Evolutionary conservation across 768 basidiomycete genomes (phyloP).

Genomic region (Leccinum sublutescens): DNA sequence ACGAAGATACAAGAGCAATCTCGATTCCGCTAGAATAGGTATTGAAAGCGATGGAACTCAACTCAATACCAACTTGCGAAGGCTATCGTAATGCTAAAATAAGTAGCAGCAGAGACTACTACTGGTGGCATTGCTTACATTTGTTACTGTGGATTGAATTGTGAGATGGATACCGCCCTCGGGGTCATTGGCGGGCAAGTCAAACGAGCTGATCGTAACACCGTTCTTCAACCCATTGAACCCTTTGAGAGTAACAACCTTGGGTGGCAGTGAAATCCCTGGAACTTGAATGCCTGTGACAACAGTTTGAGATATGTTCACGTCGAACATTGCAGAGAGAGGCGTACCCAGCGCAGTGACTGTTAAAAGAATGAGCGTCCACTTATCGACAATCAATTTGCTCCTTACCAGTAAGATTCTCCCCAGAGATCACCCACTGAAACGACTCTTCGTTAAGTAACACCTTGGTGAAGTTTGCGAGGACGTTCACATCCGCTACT

Average conservation of each 20-base stretch:
- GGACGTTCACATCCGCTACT: conserved; percentile 53
- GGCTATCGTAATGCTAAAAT: conserved; percentile 41
- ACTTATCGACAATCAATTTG: not conserved
- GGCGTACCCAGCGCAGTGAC: conserved; percentile 55
- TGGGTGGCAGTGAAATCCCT: conserved; percentile 52
- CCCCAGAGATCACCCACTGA: conserved; percentile 65
- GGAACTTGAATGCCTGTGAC: conserved; percentile 53
- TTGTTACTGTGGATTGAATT: conserved; percentile 55
- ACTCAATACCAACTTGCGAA: conserved; percentile 69
- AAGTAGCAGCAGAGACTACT: conserved; percentile 1
- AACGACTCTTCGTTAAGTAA: conserved; percentile 65
- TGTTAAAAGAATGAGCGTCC: conserved; percentile 24
- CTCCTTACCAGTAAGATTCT: conserved; percentile 56
- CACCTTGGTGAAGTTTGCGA: conserved; percentile 65
- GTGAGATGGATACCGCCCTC: conserved; percentile 70
- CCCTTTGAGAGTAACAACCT: conserved; percentile 63
- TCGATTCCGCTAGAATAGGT: conserved; percentile 50
- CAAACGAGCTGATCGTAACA: conserved; percentile 64
- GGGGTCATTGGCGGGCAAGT: conserved; percentile 68
- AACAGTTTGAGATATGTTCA: not conserved
- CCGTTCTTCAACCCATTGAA: conserved; percentile 66
- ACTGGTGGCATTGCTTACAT: conserved; percentile 41
- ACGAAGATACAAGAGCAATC: conserved; percentile 58
- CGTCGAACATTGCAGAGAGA: not conserved
- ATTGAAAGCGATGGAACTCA: conserved; percentile 61